Conservation (phyloP, 331 rosid genomes). For the Saraca asoca region DNA sequence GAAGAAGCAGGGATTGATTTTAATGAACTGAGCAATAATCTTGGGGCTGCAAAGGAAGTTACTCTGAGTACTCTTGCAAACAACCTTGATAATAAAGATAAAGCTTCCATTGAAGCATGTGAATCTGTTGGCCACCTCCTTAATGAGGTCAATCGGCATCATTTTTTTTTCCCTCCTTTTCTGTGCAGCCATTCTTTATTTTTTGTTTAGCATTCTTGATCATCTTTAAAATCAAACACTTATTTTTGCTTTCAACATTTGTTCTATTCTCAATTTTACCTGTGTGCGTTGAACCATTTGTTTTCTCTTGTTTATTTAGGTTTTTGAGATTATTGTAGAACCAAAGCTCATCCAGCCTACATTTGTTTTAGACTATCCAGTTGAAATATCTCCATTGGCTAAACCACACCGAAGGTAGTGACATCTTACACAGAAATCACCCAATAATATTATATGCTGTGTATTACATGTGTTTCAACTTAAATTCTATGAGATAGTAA, state of each 20-base stretch:
- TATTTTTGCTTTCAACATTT: constrained; percentile 9
- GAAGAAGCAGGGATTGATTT: constrained; percentile 75
- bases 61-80: constrained; percentile 55
- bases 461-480: constrained; percentile 19
- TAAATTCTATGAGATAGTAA: constrained; percentile 20
- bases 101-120: constrained; percentile 69
- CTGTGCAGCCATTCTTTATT: constrained; percentile 19
- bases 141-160: constrained; percentile 66
- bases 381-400: constrained; percentile 95
- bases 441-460: constrained; percentile 26
- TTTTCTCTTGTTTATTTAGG: constrained; percentile 48
- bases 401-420: constrained; percentile 92
- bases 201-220: constrained; percentile 28
- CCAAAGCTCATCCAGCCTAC: constrained; percentile 94
- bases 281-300: constrained; percentile 22
- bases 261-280: constrained; percentile 27
- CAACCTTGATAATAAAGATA: constrained; percentile 68
- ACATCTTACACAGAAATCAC: constrained; percentile 9
- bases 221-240: constrained; percentile 27
- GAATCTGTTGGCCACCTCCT: constrained; percentile 81
- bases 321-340: constrained; percentile 85
- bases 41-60: constrained; percentile 67
- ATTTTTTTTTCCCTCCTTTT: not conserved
- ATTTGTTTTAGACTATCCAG: constrained; percentile 92
- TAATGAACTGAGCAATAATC: constrained; percentile 62